Base-by-base conservation (phyloP, 2,329 filamentous ascomycete species). In the Elsinoe australis region DNA sequence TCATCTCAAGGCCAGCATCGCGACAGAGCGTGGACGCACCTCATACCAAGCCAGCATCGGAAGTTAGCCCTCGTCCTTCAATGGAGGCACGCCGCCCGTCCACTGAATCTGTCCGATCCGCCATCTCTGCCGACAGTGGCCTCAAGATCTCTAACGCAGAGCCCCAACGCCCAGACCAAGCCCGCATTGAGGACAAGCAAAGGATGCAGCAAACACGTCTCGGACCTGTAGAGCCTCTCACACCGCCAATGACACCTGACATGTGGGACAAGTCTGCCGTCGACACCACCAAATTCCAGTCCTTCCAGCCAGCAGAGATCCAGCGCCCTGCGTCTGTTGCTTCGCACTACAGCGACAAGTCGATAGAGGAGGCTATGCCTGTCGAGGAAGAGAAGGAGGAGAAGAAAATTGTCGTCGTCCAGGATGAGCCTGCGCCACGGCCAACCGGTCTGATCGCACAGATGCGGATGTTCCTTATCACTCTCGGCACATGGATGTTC, bases 401-500 rank as follows among this genome's bases (percentile, higher is more conserved):
- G 8, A 18, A 48, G 15, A 35, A 26, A 9, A 12, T 35, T 31
- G 33, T 24, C 14, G 24, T 31, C 2, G 15, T 36, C 7, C 45
- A 36, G 10, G 24, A 34, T 31, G 33, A 48, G 45, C 29, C 44
- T 9, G 14, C 18, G 15, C 26, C 14, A 6, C 45, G 31, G 31
- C 32, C 15, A 14, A 48, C 19, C 8, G 45, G 45, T n/a, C 12
- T 48, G 19, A 48, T 48, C 21, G 45, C 32, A 8, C 33, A 24
- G 12, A 34, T 47, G 26, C 34, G 35, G 31, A 33, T 33, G 26
- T 48, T 48, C 45, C 45, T 48, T 19, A 48, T 48, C 34, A 48
- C 45, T n/a, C 34, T 48, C 22, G 45, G 45, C 33, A 39, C 45
- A 5, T 48, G 45, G 45, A 48, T 48, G 45, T 10, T 48, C 31